These are phyloP conservation scores for Byssochlamys sp. DNA, from an alignment of 2,329 filamentous ascomycete species.

Conservation along the genomic window DNA sequence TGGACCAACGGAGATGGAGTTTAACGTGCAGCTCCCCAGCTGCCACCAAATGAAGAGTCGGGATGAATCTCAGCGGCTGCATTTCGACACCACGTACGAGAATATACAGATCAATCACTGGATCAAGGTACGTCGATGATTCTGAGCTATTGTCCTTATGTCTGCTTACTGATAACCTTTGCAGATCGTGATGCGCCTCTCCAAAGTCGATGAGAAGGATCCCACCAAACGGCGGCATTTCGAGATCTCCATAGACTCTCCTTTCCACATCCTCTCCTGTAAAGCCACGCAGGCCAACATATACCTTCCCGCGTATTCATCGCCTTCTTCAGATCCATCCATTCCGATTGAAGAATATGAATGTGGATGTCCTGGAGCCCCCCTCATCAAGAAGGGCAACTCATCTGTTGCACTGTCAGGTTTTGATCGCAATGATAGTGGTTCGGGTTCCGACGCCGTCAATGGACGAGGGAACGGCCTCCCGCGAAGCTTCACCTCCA, in stretches of 20 bases:
- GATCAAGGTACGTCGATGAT: slow-evolving; percentile 63
- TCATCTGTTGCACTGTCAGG: slow-evolving; percentile 13
- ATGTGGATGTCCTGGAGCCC: slow-evolving; percentile 60
- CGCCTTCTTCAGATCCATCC: slow-evolving; percentile 41
- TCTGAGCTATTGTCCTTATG: slow-evolving; percentile 1
- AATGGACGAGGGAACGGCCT: slow-evolving; percentile 9
- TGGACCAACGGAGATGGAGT: slow-evolving; percentile 86
- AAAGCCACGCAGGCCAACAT: slow-evolving; percentile 87
- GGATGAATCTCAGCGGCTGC: slow-evolving; percentile 56
- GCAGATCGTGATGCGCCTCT: slow-evolving; percentile 85
- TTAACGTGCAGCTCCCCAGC: slow-evolving; percentile 82
- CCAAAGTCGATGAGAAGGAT: slow-evolving; percentile 69
- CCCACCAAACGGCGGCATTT: slow-evolving; percentile 75
- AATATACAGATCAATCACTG: slow-evolving; percentile 91
- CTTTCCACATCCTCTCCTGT: slow-evolving; percentile 86
- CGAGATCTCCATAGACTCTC: slow-evolving; percentile 92
- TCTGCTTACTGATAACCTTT: not conserved
- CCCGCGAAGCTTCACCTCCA: slow-evolving; percentile 30
- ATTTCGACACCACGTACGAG: slow-evolving; percentile 87
- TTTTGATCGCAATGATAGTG: slow-evolving; percentile 21
- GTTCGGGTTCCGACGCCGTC: slow-evolving; percentile 9
- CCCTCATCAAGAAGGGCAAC: slow-evolving; percentile 27
- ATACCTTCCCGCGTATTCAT: slow-evolving; percentile 69
- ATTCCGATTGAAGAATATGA: slow-evolving; percentile 49
- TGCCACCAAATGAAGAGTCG: slow-evolving; percentile 73